Evolutionary conservation across 2,329 filamentous ascomycete species (phyloP).

Genomic region (Didymosphaeria variabile): DNA sequence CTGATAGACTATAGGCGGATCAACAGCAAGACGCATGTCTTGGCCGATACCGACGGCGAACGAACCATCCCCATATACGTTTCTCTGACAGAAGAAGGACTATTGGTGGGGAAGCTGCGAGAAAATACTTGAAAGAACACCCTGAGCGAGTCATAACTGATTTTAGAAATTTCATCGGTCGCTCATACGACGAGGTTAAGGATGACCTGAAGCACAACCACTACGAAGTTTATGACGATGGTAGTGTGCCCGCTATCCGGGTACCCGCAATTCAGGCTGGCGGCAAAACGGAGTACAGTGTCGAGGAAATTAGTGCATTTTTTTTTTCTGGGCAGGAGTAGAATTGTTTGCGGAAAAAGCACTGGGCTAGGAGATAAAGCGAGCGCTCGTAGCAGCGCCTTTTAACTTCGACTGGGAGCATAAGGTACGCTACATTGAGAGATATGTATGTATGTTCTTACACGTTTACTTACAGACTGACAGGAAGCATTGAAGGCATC

Average conservation of each 20-base stretch:
- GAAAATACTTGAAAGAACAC: not conserved
- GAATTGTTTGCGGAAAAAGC: not conserved
- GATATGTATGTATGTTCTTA: not conserved
- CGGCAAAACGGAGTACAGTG: not conserved
- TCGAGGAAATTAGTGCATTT: not conserved
- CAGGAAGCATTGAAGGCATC: not conserved
- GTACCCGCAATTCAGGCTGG: not conserved
- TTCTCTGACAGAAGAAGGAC: not conserved
- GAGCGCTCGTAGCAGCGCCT: not conserved
- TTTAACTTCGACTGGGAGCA: not conserved
- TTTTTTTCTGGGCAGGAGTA: not conserved
- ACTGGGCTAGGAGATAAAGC: not conserved
- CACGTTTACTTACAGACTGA: not conserved
- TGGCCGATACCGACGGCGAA: not conserved
- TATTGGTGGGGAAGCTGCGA: conserved; percentile 3
- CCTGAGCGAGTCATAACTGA: not conserved
- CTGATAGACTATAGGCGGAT: not conserved
- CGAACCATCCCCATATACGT: not conserved
- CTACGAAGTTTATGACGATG: not conserved
- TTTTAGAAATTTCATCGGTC: not conserved
- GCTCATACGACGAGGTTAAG: not conserved
- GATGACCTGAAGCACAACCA: not conserved
- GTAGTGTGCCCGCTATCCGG: not conserved
- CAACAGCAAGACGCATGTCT: not conserved
- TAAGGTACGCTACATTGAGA: not conserved